A percentile compares a stretch with the other conserved stretches of the same genome.
phyloP scores from a whole-genome alignment of 352 stramenopile genomes.

The Phytophthora sp. region DNA sequence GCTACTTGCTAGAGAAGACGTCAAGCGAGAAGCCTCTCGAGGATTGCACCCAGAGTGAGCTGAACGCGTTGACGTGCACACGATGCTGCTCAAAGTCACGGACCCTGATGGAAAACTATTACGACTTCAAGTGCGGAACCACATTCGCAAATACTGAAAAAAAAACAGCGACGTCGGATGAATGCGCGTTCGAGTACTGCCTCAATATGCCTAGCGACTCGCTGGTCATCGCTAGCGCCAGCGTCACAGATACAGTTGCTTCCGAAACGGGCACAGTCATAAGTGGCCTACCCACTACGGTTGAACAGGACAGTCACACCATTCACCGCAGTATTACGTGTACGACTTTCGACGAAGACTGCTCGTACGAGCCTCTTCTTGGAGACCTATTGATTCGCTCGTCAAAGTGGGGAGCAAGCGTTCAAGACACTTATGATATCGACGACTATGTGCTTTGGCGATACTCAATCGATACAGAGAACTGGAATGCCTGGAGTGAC shows the following conservation, averaged over 20 bases:
- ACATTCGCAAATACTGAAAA: background rate
- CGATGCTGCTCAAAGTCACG: conserved; percentile 25
- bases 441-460: conserved; percentile 51
- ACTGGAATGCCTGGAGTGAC: conserved; percentile 14
- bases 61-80: conserved; percentile 16
- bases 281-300: conserved; percentile 2
- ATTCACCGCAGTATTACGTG: conserved; percentile 27
- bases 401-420: background rate
- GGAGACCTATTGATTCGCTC: conserved; percentile 9
- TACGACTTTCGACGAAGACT: conserved; percentile 7
- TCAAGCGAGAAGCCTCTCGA: background rate
- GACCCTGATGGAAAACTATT: conserved; percentile 24
- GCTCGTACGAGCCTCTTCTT: conserved; percentile 14
- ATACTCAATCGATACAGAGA: conserved; percentile 33
- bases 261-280: conserved; percentile 8
- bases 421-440: background rate
- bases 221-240: conserved; percentile 4
- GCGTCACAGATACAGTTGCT: background rate
- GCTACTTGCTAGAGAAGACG: conserved; percentile 1
- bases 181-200: conserved; percentile 22
- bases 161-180: conserved; percentile 8
- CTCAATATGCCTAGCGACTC: conserved; percentile 3
- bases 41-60: background rate
- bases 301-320: background rate
- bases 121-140: conserved; percentile 28